Base-by-base conservation (phyloP, 257 asterid species). In the Mitragyna speciosa region DNA sequence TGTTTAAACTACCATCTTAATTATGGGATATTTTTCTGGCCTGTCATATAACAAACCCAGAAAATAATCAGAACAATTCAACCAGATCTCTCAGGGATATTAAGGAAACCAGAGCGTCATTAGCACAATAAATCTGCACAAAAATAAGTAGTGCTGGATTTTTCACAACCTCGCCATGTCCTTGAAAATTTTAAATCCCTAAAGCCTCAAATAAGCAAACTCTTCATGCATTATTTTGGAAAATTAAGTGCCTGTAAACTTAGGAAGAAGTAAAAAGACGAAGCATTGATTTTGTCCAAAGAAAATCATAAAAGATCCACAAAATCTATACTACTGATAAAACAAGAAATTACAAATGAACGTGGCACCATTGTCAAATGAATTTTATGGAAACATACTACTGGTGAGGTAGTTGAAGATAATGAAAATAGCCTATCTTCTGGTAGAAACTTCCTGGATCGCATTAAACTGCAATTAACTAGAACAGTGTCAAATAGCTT, bases 361-460 rank as follows among this genome's bases (percentile, higher is more conserved):
- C 2, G 26, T 64, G 26, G 58, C 14, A 28, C 24, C 52, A 49
- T 48, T 41, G 72, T 66, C 54, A 70, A 70, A 61, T 33, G 49
- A 75, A 28, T 39, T 75, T 51, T 26, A 83, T 64, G 72, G 77
- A 77, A 72, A 77, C 96, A 77, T 94, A 94, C 99, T 79, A 97
- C 99, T 10, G 94, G 97, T 56, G 99, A 96, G 78, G 99, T 92
- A 65, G 89, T 94, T 2, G 99, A 96, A 17, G 99, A 96, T 78
- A 96, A 83, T 39, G 99, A 96, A 73, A 96, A 96, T 83, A 96
- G 96, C 89, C 99, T 88, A 82, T 96, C 99, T 86, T 94, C 99
- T 28, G 96, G 92, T 88, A 94, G 99, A 86, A 96, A 94, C 87
- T 94, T 96, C 90, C 99, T 82, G 49, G 97, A 94, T 54, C 99